Percentiles rank a stretch among this genome's conserved stretches.
phyloP scores from a whole-genome alignment of 441 rosid genomes.

The Croton setiger region DNA sequence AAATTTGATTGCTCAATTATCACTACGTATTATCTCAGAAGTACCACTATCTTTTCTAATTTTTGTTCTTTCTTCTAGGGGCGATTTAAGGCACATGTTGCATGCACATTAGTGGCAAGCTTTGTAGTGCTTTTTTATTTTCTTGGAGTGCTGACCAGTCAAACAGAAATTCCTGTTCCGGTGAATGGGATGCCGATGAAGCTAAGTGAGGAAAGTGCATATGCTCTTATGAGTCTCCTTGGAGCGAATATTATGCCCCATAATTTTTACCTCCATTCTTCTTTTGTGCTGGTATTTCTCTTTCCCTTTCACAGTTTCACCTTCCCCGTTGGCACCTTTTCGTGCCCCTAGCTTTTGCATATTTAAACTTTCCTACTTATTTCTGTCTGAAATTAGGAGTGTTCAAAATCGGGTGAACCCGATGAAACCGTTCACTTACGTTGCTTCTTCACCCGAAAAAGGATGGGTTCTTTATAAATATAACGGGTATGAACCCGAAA shows the following conservation, averaged over 20 bases:
- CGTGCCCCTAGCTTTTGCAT: background rate
- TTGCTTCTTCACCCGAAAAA: too few relatives aligned
- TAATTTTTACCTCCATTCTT: slow-evolving; percentile 95
- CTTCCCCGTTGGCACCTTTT: background rate
- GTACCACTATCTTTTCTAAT: slow-evolving; percentile 12
- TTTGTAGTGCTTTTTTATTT: slow-evolving; percentile 55
- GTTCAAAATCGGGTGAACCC: too few relatives aligned
- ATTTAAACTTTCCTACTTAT: background rate
- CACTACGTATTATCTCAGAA: slow-evolving; percentile 9
- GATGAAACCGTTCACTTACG: too few relatives aligned
- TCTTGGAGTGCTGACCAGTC: slow-evolving; percentile 73
- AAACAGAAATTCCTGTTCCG: slow-evolving; percentile 71
- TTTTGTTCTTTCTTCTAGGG: slow-evolving; percentile 45
- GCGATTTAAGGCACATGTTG: slow-evolving; percentile 48
- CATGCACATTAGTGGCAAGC: slow-evolving; percentile 54
- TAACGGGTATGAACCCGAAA: too few relatives aligned
- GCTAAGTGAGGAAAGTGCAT: slow-evolving; percentile 73
- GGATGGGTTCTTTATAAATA: too few relatives aligned
- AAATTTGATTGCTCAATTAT: slow-evolving; percentile 27
- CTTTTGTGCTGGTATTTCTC: slow-evolving; percentile 64
- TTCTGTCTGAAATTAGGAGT: too few relatives aligned
- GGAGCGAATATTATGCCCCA: slow-evolving; percentile 98
- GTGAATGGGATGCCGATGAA: slow-evolving; percentile 49
- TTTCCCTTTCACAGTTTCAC: slow-evolving; percentile 15
- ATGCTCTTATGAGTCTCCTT: slow-evolving; percentile 92